A percentile compares a stretch with the other conserved stretches of the same genome.
These are phyloP conservation scores for Pachyrhizus erosus DNA, from an alignment of 306 rosid species.

Conservation along the genomic window DNA sequence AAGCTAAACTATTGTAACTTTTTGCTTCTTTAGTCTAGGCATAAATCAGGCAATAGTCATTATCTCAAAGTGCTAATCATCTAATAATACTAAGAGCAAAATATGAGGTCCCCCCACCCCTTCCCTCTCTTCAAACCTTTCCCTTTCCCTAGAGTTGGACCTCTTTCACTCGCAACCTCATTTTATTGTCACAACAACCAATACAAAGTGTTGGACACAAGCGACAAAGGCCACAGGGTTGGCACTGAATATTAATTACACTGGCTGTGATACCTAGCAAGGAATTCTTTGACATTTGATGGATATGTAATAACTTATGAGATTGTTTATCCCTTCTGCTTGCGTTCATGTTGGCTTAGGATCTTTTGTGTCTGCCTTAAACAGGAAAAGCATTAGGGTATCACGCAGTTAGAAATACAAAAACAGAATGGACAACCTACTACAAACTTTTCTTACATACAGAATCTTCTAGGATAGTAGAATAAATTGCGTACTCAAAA, in stretches of 20 bases:
- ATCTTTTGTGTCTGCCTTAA: slow-evolving; percentile 25
- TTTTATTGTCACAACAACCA: slow-evolving; percentile 44
- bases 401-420: slow-evolving; percentile 25
- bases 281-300: slow-evolving; percentile 51
- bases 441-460: slow-evolving; percentile 35
- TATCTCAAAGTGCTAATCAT: slow-evolving; percentile 9
- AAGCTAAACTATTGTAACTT: slow-evolving; percentile 20
- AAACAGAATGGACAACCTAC: slow-evolving; percentile 36
- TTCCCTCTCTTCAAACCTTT: neutral
- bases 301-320: slow-evolving; percentile 49
- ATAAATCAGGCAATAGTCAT: slow-evolving; percentile 30
- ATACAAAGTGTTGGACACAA: slow-evolving; percentile 44
- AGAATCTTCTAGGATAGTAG: slow-evolving; percentile 24
- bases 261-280: slow-evolving; percentile 41
- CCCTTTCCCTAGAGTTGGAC: slow-evolving; percentile 9
- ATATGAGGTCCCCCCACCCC: neutral
- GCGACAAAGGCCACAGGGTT: slow-evolving; percentile 35
- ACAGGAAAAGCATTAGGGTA: slow-evolving; percentile 26
- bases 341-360: slow-evolving; percentile 41
- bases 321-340: slow-evolving; percentile 32
- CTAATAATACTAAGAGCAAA: neutral
- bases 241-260: slow-evolving; percentile 24
- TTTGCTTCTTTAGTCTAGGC: slow-evolving; percentile 23
- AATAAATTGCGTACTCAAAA: neutral
- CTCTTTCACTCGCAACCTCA: neutral